Base-by-base conservation (phyloP, 495 filamentous ascomycete genomes). In the Cenococcum geophilum region DNA sequence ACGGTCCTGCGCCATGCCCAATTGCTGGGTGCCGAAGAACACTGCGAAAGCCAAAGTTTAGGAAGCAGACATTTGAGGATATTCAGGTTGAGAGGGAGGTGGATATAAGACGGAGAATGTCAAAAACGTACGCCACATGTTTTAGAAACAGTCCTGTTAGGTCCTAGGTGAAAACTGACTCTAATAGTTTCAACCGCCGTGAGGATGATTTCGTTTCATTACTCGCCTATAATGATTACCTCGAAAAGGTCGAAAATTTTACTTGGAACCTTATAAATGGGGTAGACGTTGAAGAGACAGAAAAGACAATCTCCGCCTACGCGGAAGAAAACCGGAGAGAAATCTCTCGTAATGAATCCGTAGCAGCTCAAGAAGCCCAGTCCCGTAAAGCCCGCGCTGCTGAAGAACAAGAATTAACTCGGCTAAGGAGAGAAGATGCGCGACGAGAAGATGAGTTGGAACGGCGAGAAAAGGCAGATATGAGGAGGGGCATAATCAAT, bases 11-110 rank as follows among this genome's bases (percentile, higher is more conserved):
- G 12, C 85, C 88, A 49, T 99, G 93, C 66, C 93, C 93, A 5
- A 87, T 96, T 59, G 86, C 91, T 0, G 87, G 86, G 18, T 99
- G 93, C 74, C 80, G 81, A 65, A 83, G 85, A 64, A 97, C 92
- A 0, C 77, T 97, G 5, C 89, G 93, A 5, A 91, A 91, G 68
- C 80, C 82, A 56, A 81, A 83, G 14, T 99, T 97, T 76, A 85
- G 90, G 23, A 80, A 79, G 55, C 89, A 92, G 71, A 97, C 90
- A 34, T 97, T 99, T 72, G 86, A 85, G 64, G 92, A 97, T 74
- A 79, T 99, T 23, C 76, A 82, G 22, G 86, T 97, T 4, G 95
- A 99, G 79, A 82, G 92, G 61, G 93, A 99, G 72, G 89, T 97
- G 36, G 93, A 99, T 75, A 87, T 97, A 53, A 82, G 93, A 53